These are phyloP conservation scores for Pseudogymnoascus destructans DNA, from an alignment of 2,329 filamentous ascomycete genomes.

Conservation along the genomic window DNA sequence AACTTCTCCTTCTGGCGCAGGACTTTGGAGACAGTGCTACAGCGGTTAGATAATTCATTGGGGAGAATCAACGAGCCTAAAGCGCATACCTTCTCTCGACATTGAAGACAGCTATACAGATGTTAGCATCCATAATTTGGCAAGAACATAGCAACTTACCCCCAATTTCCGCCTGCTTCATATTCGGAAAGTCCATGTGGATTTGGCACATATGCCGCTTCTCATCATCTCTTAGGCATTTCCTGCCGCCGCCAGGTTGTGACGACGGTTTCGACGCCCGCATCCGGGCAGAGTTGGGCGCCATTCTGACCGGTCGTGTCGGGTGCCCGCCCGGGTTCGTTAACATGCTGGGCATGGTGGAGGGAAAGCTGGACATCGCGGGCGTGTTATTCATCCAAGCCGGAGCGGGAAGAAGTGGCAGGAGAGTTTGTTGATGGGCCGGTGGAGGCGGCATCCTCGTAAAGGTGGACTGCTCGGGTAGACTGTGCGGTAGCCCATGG, in stretches of 20 bases:
- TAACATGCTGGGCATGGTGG: conserved; percentile 70
- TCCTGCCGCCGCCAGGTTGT: conserved; percentile 57
- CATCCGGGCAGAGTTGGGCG: conserved; percentile 38
- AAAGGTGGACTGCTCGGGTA: conserved; percentile 44
- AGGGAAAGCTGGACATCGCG: conserved; percentile 30
- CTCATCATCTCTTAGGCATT: conserved; percentile 84
- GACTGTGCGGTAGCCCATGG: conserved; percentile 43
- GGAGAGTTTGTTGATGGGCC: conserved; percentile 45
- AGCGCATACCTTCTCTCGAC: conserved; percentile 79
- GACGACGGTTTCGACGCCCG: conserved; percentile 36
- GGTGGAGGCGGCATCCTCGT: conserved; percentile 43
- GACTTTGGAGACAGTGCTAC: conserved; percentile 96
- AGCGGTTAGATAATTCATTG: conserved; percentile 17
- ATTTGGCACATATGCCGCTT: conserved; percentile 88
- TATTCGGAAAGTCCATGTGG: conserved; percentile 75
- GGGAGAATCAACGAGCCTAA: neutral
- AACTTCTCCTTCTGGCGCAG: conserved; percentile 91
- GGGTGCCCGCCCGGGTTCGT: conserved; percentile 56
- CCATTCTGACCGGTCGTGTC: conserved; percentile 43
- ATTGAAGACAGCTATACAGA: conserved; percentile 61
- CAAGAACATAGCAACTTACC: conserved; percentile 35
- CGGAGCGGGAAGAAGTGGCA: conserved; percentile 52
- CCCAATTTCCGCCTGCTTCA: conserved; percentile 95
- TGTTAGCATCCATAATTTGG: conserved; percentile 24
- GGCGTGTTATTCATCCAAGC: neutral